Conservation (phyloP, 495 filamentous ascomycete genomes). For the Aspergillus funiculosus region DNA sequence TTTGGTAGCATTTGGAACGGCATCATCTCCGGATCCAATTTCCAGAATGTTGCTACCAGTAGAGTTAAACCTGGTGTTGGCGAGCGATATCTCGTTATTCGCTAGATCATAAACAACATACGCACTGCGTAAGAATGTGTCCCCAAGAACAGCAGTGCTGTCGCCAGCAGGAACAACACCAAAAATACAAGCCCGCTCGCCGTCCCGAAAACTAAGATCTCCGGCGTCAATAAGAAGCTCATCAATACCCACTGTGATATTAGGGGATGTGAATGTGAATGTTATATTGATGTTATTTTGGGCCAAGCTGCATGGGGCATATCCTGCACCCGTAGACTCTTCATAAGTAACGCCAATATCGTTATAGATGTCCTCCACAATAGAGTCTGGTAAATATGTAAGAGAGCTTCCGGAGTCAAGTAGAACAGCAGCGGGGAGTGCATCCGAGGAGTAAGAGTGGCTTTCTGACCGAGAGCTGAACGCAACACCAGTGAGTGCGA, state of each 20-base stretch:
- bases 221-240: constrained; percentile 71
- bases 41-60: constrained; percentile 60
- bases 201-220: constrained; percentile 54
- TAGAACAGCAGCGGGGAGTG: constrained; percentile 58
- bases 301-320: constrained; percentile 68
- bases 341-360: constrained; percentile 61
- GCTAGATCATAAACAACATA: constrained; percentile 89
- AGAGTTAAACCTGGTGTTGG: constrained; percentile 77
- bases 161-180: constrained; percentile 67
- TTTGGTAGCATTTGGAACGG: constrained; percentile 64
- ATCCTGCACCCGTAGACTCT: constrained; percentile 43
- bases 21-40: constrained; percentile 58
- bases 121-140: constrained; percentile 87
- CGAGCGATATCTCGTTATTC: constrained; percentile 84
- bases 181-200: constrained; percentile 60
- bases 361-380: constrained; percentile 59
- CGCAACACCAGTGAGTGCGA: constrained; percentile 66
- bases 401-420: constrained; percentile 92
- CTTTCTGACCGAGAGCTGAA: constrained; percentile 39
- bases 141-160: constrained; percentile 70
- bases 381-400: constrained; percentile 71
- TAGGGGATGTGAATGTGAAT: constrained; percentile 62
- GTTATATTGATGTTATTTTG: constrained; percentile 51
- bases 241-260: constrained; percentile 65
- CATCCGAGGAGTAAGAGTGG: constrained; percentile 46